These are phyloP conservation scores for Phialophora chinensis DNA, from an alignment of 2,329 filamentous ascomycete genomes.

Conservation along the genomic window DNA sequence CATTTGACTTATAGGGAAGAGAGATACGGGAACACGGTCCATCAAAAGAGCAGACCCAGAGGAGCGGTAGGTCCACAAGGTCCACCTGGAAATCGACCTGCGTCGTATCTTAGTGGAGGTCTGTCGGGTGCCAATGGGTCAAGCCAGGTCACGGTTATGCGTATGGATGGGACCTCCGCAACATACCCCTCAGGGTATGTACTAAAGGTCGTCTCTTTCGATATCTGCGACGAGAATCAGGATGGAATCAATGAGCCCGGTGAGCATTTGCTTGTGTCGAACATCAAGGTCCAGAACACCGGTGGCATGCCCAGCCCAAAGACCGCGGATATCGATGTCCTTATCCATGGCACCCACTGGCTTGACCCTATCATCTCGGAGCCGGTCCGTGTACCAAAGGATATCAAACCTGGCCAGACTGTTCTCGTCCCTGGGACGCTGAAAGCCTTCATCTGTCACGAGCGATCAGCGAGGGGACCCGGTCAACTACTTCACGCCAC, in stretches of 20 bases:
- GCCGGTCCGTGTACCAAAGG: background rate
- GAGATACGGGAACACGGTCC: constrained; percentile 30
- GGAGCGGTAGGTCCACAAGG: background rate
- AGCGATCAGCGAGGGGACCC: background rate
- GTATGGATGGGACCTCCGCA: constrained; percentile 17
- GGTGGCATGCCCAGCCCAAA: constrained; percentile 14
- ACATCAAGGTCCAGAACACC: constrained; percentile 22
- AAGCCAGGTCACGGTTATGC: constrained; percentile 25
- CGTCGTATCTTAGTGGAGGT: constrained; percentile 25
- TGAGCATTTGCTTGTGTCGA: constrained; percentile 33
- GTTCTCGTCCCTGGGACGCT: constrained; percentile 1
- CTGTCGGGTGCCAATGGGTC: constrained; percentile 20
- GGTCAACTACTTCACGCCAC: constrained; percentile 3
- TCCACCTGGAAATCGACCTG: constrained; percentile 4
- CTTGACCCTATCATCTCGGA: background rate
- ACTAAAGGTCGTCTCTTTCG: constrained; percentile 34
- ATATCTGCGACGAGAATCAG: constrained; percentile 36
- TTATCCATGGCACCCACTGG: constrained; percentile 12
- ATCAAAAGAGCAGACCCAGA: constrained; percentile 13
- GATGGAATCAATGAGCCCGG: constrained; percentile 38
- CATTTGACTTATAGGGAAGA: constrained; percentile 6
- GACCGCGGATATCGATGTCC: background rate
- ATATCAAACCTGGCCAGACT: constrained; percentile 6
- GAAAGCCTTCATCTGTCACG: constrained; percentile 4
- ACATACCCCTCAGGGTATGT: constrained; percentile 26